These are phyloP conservation scores for Thermomyces lanuginosus DNA, from an alignment of 2,329 filamentous ascomycete genomes.

Conservation along the genomic window DNA sequence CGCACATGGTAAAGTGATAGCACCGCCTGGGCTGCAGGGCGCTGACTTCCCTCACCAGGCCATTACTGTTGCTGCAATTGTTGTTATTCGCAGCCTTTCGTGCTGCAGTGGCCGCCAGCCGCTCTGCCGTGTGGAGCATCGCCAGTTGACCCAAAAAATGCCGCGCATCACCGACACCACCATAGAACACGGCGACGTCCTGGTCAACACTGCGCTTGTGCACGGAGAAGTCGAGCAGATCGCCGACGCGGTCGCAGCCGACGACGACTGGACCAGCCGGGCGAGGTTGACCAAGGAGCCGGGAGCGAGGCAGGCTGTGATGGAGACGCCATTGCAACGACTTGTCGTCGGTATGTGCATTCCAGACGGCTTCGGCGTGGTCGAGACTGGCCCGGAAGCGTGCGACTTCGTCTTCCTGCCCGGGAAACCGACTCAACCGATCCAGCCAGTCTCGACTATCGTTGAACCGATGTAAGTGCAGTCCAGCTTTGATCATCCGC, in stretches of 20 bases:
- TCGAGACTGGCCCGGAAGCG: slow-evolving; percentile 3
- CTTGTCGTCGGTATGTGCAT: slow-evolving; percentile 2
- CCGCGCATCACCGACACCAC: slow-evolving; percentile 5
- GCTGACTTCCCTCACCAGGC: too few species aligned
- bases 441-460: slow-evolving; percentile 5
- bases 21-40: slow-evolving; percentile 3
- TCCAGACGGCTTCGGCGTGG: slow-evolving; percentile 3
- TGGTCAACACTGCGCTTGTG: too few species aligned
- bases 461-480: slow-evolving; percentile 4
- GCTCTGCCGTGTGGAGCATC: slow-evolving; percentile 4
- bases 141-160: slow-evolving; percentile 6
- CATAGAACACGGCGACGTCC: slow-evolving; percentile 5
- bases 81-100: not conserved
- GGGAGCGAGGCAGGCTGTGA: slow-evolving; percentile 3
- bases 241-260: slow-evolving; percentile 4
- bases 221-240: slow-evolving; percentile 4
- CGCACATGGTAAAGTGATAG: slow-evolving; percentile 5
- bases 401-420: slow-evolving; percentile 2
- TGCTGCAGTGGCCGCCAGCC: slow-evolving; percentile 2
- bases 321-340: not conserved
- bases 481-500: slow-evolving; percentile 3
- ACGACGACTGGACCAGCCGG: not conserved
- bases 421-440: not conserved
- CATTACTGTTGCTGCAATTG: not conserved
- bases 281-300: not conserved